Conservation (phyloP, 116 monocot species). For the Thalassia testudinum region DNA sequence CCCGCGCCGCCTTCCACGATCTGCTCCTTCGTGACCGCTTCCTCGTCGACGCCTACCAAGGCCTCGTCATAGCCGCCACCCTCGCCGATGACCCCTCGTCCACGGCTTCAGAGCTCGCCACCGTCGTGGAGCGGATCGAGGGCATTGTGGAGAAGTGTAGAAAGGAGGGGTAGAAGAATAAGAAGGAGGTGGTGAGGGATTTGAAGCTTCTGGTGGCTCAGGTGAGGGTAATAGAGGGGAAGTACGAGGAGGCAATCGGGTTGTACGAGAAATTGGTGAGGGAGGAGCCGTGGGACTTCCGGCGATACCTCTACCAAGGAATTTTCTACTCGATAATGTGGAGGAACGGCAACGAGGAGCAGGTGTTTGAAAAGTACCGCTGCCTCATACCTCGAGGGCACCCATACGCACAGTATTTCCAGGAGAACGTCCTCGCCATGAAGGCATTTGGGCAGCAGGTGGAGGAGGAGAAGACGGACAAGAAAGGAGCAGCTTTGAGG, state of each 20-base stretch:
- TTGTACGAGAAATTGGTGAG: constrained; percentile 43
- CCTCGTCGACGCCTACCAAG: constrained; percentile 55
- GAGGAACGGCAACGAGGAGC: constrained; percentile 59
- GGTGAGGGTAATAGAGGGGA: no score
- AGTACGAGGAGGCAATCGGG: constrained; percentile 34
- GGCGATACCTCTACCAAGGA: constrained; percentile 64
- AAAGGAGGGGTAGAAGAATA: constrained; percentile 45
- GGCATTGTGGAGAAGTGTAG: constrained; percentile 38
- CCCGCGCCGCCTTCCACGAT: constrained; percentile 30
- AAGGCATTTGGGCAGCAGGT: no score
- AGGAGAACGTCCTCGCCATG: constrained; percentile 45
- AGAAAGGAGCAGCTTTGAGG: no score
- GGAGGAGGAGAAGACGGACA: no score
- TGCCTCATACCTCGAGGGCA: constrained; percentile 55
- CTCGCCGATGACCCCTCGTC: neutral
- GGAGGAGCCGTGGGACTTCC: constrained; percentile 68
- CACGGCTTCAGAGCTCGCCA: constrained; percentile 20
- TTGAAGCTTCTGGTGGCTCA: no score
- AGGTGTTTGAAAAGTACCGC: constrained; percentile 60
- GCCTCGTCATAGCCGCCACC: constrained; percentile 33
- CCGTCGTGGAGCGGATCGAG: constrained; percentile 27
- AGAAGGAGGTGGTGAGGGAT: constrained; percentile 34
- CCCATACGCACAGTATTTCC: constrained; percentile 35
- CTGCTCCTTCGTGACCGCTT: constrained; percentile 25
- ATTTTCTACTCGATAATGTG: constrained; percentile 44